These are phyloP conservation scores for Nicotiana otophora DNA, from an alignment of 257 asterid species.

Conservation along the genomic window DNA sequence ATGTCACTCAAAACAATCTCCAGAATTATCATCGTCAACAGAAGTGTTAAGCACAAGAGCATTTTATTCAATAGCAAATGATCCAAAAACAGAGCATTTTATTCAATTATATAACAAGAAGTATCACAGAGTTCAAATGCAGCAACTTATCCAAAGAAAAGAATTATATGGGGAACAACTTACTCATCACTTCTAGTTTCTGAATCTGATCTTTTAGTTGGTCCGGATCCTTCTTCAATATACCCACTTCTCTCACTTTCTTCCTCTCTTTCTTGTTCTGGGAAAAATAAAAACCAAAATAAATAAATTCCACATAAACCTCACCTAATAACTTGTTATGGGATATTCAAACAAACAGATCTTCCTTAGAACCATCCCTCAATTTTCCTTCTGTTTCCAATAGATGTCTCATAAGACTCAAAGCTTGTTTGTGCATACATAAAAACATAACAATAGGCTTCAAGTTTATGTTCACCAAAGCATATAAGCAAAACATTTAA, in stretches of 20 bases:
- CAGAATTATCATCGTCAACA: not conserved
- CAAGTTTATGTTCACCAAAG: no score
- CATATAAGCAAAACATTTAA: no score
- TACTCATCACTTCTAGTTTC: conserved; percentile 85
- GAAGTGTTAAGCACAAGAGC: not conserved
- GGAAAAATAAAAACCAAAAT: not conserved
- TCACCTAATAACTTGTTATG: no score
- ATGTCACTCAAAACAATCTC: not conserved
- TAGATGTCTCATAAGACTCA: no score
- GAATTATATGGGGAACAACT: conserved; percentile 19
- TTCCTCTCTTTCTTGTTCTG: conserved; percentile 94
- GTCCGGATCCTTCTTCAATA: conserved; percentile 92
- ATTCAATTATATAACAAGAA: no score
- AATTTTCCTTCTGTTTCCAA: no score
- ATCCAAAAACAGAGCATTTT: not conserved
- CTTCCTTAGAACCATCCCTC: no score
- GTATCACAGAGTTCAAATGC: not conserved
- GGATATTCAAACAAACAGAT: no score
- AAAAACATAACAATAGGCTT: no score
- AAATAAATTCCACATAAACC: no score
- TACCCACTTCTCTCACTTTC: conserved; percentile 95
- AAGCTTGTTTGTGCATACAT: no score
- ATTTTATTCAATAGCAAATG: not conserved
- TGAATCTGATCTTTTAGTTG: conserved; percentile 69
- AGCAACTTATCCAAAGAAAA: not conserved